A percentile compares a stretch with the other conserved stretches of the same genome.
Evolutionary conservation across 225 moss, liverwort and hornwort genomes (phyloP).

Genomic region (Sphagnum contortum): DNA sequence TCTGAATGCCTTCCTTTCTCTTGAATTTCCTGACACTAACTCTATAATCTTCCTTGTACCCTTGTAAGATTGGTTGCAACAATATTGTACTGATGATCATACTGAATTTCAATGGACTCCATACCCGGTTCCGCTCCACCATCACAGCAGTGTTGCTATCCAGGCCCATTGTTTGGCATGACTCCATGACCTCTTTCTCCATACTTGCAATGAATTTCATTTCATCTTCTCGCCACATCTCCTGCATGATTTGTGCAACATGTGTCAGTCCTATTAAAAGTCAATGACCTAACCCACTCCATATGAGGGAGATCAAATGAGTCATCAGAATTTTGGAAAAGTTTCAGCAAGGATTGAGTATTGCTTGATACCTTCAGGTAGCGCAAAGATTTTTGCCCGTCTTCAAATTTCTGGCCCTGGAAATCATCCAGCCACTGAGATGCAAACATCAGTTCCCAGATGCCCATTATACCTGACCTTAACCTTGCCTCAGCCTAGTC

Average conservation of each 20-base stretch:
- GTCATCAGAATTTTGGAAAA: no score
- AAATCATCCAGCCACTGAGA: constrained; percentile 65
- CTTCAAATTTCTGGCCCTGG: constrained; percentile 61
- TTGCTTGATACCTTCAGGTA: constrained; percentile 45
- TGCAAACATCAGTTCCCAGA: constrained; percentile 86
- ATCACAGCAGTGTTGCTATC: constrained; percentile 68
- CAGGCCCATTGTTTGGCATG: constrained; percentile 69
- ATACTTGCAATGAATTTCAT: constrained; percentile 56
- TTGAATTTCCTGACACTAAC: no score
- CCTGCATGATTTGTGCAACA: constrained; percentile 14
- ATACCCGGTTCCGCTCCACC: constrained; percentile 51
- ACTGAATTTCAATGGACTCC: no score
- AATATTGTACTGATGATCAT: no score
- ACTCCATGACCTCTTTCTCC: constrained; percentile 51
- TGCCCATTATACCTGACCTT: constrained; percentile 51
- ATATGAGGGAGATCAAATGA: no score
- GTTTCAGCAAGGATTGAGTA: no score
- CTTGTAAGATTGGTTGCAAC: no score
- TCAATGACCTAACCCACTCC: no score
- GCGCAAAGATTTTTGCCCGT: constrained; percentile 56
- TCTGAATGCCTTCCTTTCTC: no score
- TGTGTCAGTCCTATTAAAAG: no score
- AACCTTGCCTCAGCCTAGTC: background rate
- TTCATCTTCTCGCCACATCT: constrained; percentile 80
- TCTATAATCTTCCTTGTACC: no score